Conservation (phyloP, 2,329 filamentous ascomycete genomes). For the Epichloe sp. region DNA sequence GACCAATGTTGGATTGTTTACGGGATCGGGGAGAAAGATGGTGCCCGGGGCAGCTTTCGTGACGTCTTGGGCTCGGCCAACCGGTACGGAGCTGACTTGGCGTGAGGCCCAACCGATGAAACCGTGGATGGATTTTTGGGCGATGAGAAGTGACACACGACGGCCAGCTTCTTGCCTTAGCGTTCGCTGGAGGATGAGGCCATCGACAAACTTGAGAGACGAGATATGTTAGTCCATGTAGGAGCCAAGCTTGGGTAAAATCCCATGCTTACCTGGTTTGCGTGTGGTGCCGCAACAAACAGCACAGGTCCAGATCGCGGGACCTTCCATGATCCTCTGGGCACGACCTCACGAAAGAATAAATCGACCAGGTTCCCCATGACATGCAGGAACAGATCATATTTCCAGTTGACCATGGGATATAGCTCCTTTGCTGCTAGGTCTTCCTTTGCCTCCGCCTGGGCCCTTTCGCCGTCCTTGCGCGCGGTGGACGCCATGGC, state of each 20-base stretch:
- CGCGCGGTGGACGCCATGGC: slow-evolving; percentile 9
- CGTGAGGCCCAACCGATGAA: slow-evolving; percentile 83
- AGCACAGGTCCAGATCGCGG: slow-evolving; percentile 80
- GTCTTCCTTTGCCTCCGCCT: slow-evolving; percentile 32
- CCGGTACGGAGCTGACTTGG: slow-evolving; percentile 80
- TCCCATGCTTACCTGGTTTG: slow-evolving; percentile 59
- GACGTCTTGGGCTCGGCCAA: slow-evolving; percentile 79
- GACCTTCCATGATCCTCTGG: slow-evolving; percentile 88
- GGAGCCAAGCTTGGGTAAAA: too few relatives aligned
- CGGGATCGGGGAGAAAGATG: slow-evolving; percentile 80
- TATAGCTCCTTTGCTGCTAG: slow-evolving; percentile 40
- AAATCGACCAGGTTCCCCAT: slow-evolving; percentile 81
- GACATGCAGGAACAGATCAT: slow-evolving; percentile 64
- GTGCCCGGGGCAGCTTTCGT: slow-evolving; percentile 67
- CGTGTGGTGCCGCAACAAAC: slow-evolving; percentile 92
- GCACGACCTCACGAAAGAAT: slow-evolving; percentile 97
- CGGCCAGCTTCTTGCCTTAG: slow-evolving; percentile 77
- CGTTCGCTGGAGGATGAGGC: slow-evolving; percentile 82
- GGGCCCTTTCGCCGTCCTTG: slow-evolving; percentile 35
- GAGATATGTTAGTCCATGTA: not conserved
- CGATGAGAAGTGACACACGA: slow-evolving; percentile 83
- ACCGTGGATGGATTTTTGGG: slow-evolving; percentile 87
- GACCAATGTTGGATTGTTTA: slow-evolving; percentile 70
- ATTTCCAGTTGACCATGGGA: slow-evolving; percentile 60
- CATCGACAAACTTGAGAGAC: slow-evolving; percentile 76